Evolutionary conservation across 352 stramenopile genomes (phyloP), one percentile per base, ranked within the genome.

Genomic region (Phytophthora quininea): DNA sequence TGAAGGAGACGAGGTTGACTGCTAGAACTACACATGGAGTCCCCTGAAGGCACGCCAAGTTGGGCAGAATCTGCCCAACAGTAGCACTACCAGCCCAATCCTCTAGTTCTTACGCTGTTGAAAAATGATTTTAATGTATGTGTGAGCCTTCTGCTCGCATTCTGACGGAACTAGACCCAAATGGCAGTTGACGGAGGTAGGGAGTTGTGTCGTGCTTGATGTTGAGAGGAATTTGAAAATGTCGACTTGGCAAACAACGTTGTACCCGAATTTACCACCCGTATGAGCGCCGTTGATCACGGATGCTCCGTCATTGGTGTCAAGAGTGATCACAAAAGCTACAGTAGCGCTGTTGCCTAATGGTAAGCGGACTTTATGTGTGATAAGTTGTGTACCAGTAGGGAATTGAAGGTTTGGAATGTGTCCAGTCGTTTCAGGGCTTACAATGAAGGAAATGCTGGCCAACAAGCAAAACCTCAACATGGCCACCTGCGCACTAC

Each of bases 391-490:
- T 35, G 54, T n/a, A n/a, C n/a, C n/a, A n/a, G n/a, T 49, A 40
- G 46, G 19, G 9, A 32, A 11, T 15, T 52, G 42, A 33, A 11
- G 35, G 10, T 40, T 40, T 14, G 35, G 33, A 8, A 47, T 47
- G 19, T 5, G 12, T 54, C 3, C 40, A 64, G 59, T 45, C 42
- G 50, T 62, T 3, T 40, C 69, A 6, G 69, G 57, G 1, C 50
- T 79, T 1, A 15, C 73, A 31, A 40, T 76, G 24, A 48, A 80
- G 43, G 81, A 86, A 62, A 62, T 79, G 4, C 62, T 83, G 32
- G 74, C 73, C 12, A 83, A 88, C 27, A 77, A 90, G 2, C 81
- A 86, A 15, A 91, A 90, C 42, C 59, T 89, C 48, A 75, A 71
- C 50, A 91, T 91, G 80, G 75, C 74, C 0, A 67, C 48, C 3